Base-by-base conservation (phyloP, 176 grass and related monocot genomes). In the Triticum dicoccoides region DNA sequence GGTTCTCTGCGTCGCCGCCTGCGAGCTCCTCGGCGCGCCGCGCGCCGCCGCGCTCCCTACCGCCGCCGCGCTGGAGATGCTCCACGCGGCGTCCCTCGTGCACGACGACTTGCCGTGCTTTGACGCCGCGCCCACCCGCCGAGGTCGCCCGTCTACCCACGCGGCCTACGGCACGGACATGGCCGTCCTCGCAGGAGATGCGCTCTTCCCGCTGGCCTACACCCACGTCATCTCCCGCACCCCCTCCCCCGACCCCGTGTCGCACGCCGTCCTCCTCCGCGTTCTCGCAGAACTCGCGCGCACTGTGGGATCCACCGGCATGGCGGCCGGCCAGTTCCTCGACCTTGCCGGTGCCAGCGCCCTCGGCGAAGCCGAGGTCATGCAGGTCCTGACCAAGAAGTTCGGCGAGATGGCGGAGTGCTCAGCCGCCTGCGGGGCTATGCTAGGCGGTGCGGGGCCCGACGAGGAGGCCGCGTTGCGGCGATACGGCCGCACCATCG, bases 381-480 rank as follows among this genome's bases (percentile, higher is more conserved):
- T 99, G 78, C 87, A 85, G 56, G 90, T 96, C 9, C 86, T 99
- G 54, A 87, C 90, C 17, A 99, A 96, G 92, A 99, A 99, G 80
- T 99, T 99, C 61, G 97, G 97, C 37, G 92, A 94, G 79, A 89
- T 96, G 94, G 94, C 94, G 6, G 97, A 96, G 85, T 99, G 94
- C 73, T 96, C 94, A 1, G 97, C 97, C 0, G 94, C 91, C 30
- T 99, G 97, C n/a, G 97, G 97, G 24, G 97, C 88, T 51, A 89
- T 99, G 82, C 87, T 99, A 23, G 94, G 88, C 33, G 90, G 94
- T 5, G 97, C 97, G 0, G 66, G 42, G 1, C 82, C 90, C 12
- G 92, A 96, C 27, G 94, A 98, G 17, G 87, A 86, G 64, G 89
- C 84, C 15, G 88, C 92, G 29, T 80, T 98, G 83, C 87, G 97